Base-by-base conservation (phyloP, 768 basidiomycete genomes). In the Mycena vulgaris region DNA sequence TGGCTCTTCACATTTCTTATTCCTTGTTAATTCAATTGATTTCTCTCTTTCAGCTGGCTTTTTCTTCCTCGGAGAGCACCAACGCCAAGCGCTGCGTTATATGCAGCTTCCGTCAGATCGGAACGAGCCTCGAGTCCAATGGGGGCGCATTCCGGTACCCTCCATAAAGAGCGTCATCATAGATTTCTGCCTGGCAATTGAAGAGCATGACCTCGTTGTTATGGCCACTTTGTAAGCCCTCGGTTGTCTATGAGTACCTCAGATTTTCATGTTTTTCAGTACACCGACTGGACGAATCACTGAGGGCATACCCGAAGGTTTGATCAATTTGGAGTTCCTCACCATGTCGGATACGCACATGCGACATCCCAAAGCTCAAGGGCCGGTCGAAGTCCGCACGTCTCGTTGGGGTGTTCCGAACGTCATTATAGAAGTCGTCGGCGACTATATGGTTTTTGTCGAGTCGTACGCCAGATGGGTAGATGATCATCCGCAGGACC, bases 381-480 rank as follows among this genome's bases (percentile, higher is more conserved):
- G 77, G 13, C 72, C 78, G 0, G 77, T 86, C 25, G 70, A 75
- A n/a, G 80, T 85, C 4, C 63, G 71, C 27, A 78, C 66, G 5
- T 74, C 80, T 1, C 33, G 40, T 0, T 76, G 63, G 69, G 73
- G 74, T 14, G 76, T 75, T 16, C 82, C 83, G 2, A 70, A 77
- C 14, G 75, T 86, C n/a, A 81, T 81, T 14, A 79, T 87, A 33
- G 86, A 87, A 67, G 83, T 86, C 48, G 85, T 86, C 16, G 86
- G 86, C 19, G 80, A 84, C 14, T 76, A 84, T 68, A 75, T 87
- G 3, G 83, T 85, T 2, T 78, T 88, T 1, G 74, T 84, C 8
- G 76, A 83, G 5, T 75, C 78, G 3, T 80, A 79, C 62, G 35
- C 0, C 5, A 5, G 4, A 13, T 17, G 5, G 23, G 14, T 16